These are phyloP conservation scores for Glutinoglossum americanum DNA, from an alignment of 495 filamentous ascomycete species.

Conservation along the genomic window DNA sequence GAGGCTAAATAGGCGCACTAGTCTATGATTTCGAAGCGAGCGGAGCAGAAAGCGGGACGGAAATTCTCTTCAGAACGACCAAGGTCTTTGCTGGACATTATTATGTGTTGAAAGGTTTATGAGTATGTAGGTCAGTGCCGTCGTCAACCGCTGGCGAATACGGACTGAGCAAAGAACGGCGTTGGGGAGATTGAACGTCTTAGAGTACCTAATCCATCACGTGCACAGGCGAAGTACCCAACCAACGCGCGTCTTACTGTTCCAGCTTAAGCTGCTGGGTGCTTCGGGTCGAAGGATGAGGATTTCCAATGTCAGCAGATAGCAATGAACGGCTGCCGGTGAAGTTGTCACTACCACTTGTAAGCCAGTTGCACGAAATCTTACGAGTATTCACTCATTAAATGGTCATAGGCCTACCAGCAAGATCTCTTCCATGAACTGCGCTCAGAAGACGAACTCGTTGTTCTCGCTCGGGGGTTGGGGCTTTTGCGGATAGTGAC, in stretches of 20 bases:
- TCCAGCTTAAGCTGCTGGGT: too few species aligned
- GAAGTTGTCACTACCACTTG: constrained; percentile 82
- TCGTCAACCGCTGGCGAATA: neutral
- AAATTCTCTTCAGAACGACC: neutral
- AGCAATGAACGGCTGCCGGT: constrained; percentile 32
- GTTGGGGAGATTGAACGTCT: too few species aligned
- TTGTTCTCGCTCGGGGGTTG: constrained; percentile 76
- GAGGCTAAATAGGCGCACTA: neutral
- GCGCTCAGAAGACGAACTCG: constrained; percentile 75
- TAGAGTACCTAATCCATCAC: neutral
- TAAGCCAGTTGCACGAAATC: constrained; percentile 20
- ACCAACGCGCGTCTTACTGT: neutral
- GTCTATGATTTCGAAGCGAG: neutral
- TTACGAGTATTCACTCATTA: neutral
- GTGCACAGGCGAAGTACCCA: neutral
- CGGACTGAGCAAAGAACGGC: too few species aligned
- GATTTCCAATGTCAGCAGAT: neutral
- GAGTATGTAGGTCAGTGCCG: neutral
- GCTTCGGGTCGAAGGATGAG: neutral
- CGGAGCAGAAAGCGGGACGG: neutral
- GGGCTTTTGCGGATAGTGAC: constrained; percentile 78
- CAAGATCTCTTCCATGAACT: constrained; percentile 86
- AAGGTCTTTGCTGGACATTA: neutral
- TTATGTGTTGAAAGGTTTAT: too few species aligned
- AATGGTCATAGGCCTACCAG: constrained; percentile 40